Evolutionary conservation across 23 red algal species (phyloP), one percentile per base, ranked within the genome.

Genomic region (Cyanidium caldarium): DNA sequence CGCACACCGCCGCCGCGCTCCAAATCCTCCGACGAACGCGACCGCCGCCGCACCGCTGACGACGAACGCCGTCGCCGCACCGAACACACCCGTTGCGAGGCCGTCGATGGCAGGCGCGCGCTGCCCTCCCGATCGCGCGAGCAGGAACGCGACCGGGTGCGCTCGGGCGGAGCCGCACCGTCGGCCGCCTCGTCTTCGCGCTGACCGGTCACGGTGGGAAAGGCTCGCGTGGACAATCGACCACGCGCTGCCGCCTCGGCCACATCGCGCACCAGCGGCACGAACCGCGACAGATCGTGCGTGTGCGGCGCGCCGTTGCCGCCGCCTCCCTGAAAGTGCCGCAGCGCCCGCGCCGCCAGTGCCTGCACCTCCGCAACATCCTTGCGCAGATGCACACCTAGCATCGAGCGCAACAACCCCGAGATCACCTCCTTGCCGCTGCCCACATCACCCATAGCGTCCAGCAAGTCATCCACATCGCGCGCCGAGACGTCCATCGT

Each of bases 251-350:
- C 19, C 2, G 46, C 70, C 43, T 75, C 70, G 3, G 43, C 31
- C 1, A 75, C n/a, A 5, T 75, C 70, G 37, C 70, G 45, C 17
- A 75, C 39, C 10, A 75, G 25, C 15, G 70, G 70, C 38, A 75
- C 70, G 38, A 40, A 75, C 37, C 70, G 37, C 1, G 70, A 75
- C 15, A 75, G 41, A 75, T 75, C 70, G 40, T 75, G 43, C 37
- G 46, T 36, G 40, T 66, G 58, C n/a, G n/a, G n/a, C n/a, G n/a
- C n/a, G n/a, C n/a, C n/a, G 19, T 61, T 28, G 13, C 51, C 51
- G 31, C 51, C n/a, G 31, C 51, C 31, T 28, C n/a, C 51, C 3
- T 28, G 51, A 61, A 61, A 61, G 51, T 61, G 31, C 3, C 51
- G 51, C 13, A 61, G 51, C 51, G 51, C 51, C 5, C 51, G 51